Evolutionary conservation across 176 grass and related monocot genomes (phyloP), one percentile per base, ranked within the genome.

Genomic region (Leersia perrieri): DNA sequence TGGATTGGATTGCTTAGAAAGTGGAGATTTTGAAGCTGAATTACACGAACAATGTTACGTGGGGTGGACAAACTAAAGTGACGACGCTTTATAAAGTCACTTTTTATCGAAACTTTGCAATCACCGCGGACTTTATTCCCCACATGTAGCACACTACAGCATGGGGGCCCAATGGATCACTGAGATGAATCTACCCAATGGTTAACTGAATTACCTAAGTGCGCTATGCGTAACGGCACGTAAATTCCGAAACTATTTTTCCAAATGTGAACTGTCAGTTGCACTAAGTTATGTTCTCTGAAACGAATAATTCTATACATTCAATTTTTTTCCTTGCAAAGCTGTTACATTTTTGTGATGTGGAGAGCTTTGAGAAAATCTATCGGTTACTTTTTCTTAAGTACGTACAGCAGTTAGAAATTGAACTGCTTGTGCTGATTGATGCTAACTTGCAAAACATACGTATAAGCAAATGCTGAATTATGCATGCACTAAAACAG

Each of bases 51-150:
- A 29, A 61, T 33, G 63, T 62, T 62, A 39, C 20, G 29, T 84
- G 27, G 64, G 75, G 64, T 85, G 72, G 82, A 85, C 71, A 89
- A 40, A 81, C 26, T 60, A 76, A 85, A 85, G 70, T 80, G 72
- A 61, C 27, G 40, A 28, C 60, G 15, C 78, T 89, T 82, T 89
- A 89, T 77, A 77, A 89, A 89, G 88, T 80, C 14, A 28, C 88
- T 89, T 89, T 86, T 89, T 86, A 66, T 49, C 58, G 9, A 27
- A 65, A 83, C 61, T 57, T 66, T 74, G 73, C 10, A 41, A 82
- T 38, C 60, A 78, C 57, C 27, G 27, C 25, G 11, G 74, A n/a
- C 72, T 34, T 85, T 83, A 51, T 22, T 35, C 1, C 77, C 64
- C 82, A 85, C 82, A 76, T 89, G 82, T 63, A 75, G 14, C 82